Percentiles rank a stretch among this genome's conserved stretches.
Conservation (phyloP, 192 early-diverging fungal species). For the Radiomyces spectabilis region DNA sequence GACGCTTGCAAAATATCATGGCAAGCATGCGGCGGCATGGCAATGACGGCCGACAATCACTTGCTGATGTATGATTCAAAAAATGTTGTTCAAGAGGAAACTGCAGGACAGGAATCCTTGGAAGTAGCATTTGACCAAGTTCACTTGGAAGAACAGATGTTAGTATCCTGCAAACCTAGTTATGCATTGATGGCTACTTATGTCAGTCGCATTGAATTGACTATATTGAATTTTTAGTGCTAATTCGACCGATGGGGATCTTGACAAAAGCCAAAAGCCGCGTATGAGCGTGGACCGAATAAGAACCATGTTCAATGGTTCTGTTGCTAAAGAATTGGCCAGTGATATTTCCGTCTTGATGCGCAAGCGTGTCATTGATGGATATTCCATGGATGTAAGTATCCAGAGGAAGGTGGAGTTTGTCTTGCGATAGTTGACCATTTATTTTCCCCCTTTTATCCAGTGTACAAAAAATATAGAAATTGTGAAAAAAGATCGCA, state of each 20-base stretch:
- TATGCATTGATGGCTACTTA: too few relatives aligned
- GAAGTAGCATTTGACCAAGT: background rate
- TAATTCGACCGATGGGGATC: too few relatives aligned
- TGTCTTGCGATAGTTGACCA: constrained; percentile 21
- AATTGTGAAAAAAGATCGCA: constrained; percentile 41
- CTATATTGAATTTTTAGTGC: too few relatives aligned
- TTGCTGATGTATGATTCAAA: constrained; percentile 1
- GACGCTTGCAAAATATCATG: constrained; percentile 44
- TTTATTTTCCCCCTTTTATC: constrained; percentile 8
- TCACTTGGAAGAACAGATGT: too few relatives aligned
- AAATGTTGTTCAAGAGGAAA: background rate
- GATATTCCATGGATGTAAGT: constrained; percentile 74
- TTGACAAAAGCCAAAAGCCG: too few relatives aligned
- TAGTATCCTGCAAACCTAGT: too few relatives aligned
- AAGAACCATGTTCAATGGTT: too few relatives aligned
- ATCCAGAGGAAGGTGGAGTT: constrained; percentile 26
- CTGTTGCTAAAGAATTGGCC: constrained; percentile 1
- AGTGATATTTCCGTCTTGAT: constrained; percentile 78
- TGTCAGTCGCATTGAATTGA: too few relatives aligned
- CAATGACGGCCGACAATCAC: constrained; percentile 29
- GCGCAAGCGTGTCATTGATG: constrained; percentile 61
- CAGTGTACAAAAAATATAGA: constrained; percentile 36
- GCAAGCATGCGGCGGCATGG: constrained; percentile 45
- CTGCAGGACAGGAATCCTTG: background rate
- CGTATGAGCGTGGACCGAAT: background rate